A percentile compares a stretch with the other conserved stretches of the same genome.
Conservation (phyloP, 305 asterid genomes). For the Plantago rigida region DNA sequence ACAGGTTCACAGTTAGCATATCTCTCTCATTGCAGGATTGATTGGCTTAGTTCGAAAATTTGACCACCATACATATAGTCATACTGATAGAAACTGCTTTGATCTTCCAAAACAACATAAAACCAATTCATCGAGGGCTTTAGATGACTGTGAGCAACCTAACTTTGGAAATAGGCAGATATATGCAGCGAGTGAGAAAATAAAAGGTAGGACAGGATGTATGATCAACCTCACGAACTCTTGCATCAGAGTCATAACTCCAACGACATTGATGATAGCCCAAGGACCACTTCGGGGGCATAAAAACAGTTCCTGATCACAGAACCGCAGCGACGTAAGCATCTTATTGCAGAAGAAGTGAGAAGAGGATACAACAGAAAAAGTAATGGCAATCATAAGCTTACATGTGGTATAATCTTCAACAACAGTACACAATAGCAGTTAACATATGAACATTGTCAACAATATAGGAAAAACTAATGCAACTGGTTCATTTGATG, state of each 20-base stretch:
- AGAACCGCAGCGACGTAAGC: constrained; percentile 23
- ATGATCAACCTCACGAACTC: constrained; percentile 74
- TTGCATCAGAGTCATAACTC: constrained; percentile 75
- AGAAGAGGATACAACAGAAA: neutral
- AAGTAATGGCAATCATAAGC: constrained; percentile 1
- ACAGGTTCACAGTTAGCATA: too few relatives aligned
- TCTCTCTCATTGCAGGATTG: neutral
- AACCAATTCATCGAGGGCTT: neutral
- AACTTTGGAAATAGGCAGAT: constrained; percentile 11
- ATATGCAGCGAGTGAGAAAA: constrained; percentile 8
- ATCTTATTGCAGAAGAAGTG: constrained; percentile 12
- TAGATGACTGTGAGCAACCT: neutral
- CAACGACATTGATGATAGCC: constrained; percentile 99
- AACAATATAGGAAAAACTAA: neutral
- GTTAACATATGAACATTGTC: neutral
- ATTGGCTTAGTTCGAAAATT: neutral
- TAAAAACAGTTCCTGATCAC: constrained; percentile 65
- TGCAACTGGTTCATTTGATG: neutral
- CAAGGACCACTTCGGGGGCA: constrained; percentile 98
- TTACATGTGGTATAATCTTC: constrained; percentile 1
- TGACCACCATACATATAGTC: neutral
- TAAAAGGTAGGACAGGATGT: constrained; percentile 12
- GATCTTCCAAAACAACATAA: neutral
- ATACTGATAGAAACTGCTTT: neutral
- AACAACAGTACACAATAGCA: constrained; percentile 3